Base-by-base conservation (phyloP, 352 stramenopile species). In the Phytophthora boehmeriae region DNA sequence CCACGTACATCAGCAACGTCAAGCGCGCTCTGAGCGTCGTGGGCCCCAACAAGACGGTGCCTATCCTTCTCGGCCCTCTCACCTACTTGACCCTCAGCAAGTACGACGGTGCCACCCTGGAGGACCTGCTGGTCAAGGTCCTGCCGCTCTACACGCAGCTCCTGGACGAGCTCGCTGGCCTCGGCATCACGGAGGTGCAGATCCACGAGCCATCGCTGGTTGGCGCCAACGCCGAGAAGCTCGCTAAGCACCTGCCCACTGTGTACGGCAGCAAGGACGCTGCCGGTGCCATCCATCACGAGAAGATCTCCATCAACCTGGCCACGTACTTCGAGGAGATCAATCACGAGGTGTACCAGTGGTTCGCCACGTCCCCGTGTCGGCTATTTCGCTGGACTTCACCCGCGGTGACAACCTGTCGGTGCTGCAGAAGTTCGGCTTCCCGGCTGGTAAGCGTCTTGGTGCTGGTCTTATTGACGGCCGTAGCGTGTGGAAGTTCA, bases 171-270 rank as follows among this genome's bases (percentile, higher is more conserved):
- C 69, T 97, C 8, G 75, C 80, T 8, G 68, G 59, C 20, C 71
- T 97, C 1, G 91, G 90, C 44, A 75, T 97, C 3, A 62, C 68
- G 3, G 86, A 97, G 54, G 77, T 98, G 45, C 93, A 97, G 80
- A 76, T 98, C 28, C 89, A 97, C 68, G 93, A 98, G 75, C 89
- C 93, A 9, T 90, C 84, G 56, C 80, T 98, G 19, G 92, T 97
- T 13, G 84, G 89, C 9, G 83, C 80, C 32, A 77, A 73, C 35
- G 81, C 84, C 8, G 70, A 78, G 16, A 68, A 81, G 50, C 62
- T 93, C 1, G 63, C 86, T 17, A 68, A 76, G 23, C 75, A 89
- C 63, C 54, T 93, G 52, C 46, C 59, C 5, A 81, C 76, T 6
- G 86, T 92, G 23, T 95, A 95, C 74, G 82, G 83, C 32, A 63